phyloP scores from a whole-genome alignment of 768 basidiomycete species.

The Serendipita sp. region DNA sequence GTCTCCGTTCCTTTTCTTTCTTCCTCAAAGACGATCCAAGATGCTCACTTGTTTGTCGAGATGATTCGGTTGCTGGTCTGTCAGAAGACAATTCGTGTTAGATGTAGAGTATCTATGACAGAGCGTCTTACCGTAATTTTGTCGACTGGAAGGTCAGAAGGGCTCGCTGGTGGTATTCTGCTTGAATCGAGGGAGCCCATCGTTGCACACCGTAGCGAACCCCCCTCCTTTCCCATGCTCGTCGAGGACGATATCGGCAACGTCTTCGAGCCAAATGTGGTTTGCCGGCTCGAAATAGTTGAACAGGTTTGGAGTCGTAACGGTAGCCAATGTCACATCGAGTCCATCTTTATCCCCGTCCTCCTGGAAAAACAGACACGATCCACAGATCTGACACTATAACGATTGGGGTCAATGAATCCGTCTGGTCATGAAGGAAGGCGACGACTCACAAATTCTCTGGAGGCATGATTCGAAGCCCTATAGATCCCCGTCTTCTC shows the following conservation, averaged over 20 bases:
- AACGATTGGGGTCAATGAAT: not conserved
- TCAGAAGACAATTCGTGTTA: too few relatives aligned
- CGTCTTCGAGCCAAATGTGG: constrained; percentile 1
- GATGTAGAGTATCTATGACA: too few relatives aligned
- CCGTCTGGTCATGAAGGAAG: not conserved
- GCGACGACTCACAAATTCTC: not conserved
- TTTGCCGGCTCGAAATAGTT: not conserved
- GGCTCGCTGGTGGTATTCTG: not conserved
- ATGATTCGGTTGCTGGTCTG: too few relatives aligned
- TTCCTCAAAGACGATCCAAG: too few relatives aligned
- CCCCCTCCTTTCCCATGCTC: not conserved
- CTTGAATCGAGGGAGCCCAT: not conserved
- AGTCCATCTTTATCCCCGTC: not conserved
- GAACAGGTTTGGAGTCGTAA: not conserved
- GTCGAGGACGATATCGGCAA: not conserved
- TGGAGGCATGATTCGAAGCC: not conserved
- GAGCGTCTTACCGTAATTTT: too few relatives aligned
- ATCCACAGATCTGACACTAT: not conserved
- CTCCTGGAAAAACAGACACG: not conserved
- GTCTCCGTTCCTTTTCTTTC: too few relatives aligned
- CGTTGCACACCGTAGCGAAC: not conserved
- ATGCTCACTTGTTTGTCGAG: too few relatives aligned
- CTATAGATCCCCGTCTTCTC: not conserved
- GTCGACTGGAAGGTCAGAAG: too few relatives aligned
- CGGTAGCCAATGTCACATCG: not conserved